Evolutionary conservation across 768 basidiomycete species (phyloP).

Genomic region (Fistulinella prunicolor): DNA sequence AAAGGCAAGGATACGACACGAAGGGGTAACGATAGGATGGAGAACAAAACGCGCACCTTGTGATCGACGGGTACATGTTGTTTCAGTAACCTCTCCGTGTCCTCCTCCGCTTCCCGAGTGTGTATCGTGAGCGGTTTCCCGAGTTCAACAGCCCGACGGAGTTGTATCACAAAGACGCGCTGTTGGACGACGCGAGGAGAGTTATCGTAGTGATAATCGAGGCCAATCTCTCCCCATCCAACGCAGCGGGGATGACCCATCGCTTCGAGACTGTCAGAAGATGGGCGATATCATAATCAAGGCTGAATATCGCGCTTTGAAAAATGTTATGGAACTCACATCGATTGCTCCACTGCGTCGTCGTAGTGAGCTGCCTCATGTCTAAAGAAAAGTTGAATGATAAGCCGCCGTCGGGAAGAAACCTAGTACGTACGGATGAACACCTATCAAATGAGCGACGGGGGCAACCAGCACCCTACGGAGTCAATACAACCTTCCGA

Average conservation of each 20-base stretch:
- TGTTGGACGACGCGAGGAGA: constrained; percentile 71
- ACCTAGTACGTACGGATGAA: constrained; percentile 58
- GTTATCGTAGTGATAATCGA: constrained; percentile 82
- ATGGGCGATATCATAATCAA: background rate
- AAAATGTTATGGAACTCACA: constrained; percentile 41
- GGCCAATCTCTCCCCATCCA: constrained; percentile 86
- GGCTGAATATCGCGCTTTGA: background rate
- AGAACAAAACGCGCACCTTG: constrained; percentile 39
- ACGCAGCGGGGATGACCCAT: constrained; percentile 81
- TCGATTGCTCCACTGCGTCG: constrained; percentile 63
- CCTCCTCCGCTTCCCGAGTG: constrained; percentile 81
- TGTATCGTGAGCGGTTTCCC: constrained; percentile 83
- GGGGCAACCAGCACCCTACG: no score
- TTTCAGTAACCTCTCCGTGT: constrained; percentile 76
- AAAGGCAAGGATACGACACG: no score
- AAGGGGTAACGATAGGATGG: background rate
- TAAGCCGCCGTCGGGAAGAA: background rate
- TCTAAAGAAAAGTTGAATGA: constrained; percentile 29
- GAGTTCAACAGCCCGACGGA: constrained; percentile 62
- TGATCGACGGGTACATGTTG: constrained; percentile 71
- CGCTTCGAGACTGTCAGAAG: constrained; percentile 55
- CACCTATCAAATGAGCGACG: constrained; percentile 41
- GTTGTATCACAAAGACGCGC: constrained; percentile 63
- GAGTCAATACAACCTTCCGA: background rate
- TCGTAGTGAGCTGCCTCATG: constrained; percentile 72